phyloP scores from a whole-genome alignment of 1,139 yeast genomes.

The Saccharomyces hybrid region DNA sequence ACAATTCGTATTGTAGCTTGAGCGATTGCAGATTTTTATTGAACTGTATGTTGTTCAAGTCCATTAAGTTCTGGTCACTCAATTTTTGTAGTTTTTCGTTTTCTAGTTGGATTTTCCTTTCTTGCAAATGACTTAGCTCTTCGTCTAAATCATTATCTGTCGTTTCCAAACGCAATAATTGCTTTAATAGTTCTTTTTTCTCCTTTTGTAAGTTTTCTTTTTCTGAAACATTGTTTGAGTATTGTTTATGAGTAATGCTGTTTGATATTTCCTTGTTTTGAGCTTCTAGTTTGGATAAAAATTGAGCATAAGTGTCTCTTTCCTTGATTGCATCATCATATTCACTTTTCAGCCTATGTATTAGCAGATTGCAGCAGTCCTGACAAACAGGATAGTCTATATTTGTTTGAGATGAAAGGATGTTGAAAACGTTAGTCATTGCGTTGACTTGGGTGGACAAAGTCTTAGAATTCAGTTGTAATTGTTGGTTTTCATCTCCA shows the following conservation, averaged over 20 bases:
- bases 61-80: conserved; percentile 44
- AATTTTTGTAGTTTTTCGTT: conserved; percentile 37
- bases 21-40: conserved; percentile 51
- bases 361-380: conserved; percentile 68
- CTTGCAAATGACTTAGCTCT: conserved; percentile 28
- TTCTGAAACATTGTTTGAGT: conserved; percentile 16
- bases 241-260: neutral
- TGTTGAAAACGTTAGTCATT: conserved; percentile 56
- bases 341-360: conserved; percentile 59
- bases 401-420: conserved; percentile 61
- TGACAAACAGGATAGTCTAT: conserved; percentile 84
- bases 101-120: conserved; percentile 35
- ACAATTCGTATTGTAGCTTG: conserved; percentile 53
- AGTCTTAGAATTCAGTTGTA: conserved; percentile 19
- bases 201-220: conserved; percentile 36
- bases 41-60: conserved; percentile 43
- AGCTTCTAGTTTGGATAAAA: conserved; percentile 59
- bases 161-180: conserved; percentile 29
- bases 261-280: conserved; percentile 41
- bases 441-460: conserved; percentile 39
- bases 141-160: conserved; percentile 35
- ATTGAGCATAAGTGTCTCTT: conserved; percentile 68
- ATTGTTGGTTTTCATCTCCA: conserved; percentile 8
- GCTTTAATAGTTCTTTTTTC: conserved; percentile 32
- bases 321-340: conserved; percentile 72